A percentile compares a stretch with the other conserved stretches of the same genome.
Evolutionary conservation across 805 yeast species (phyloP).

Genomic region (Cyberlindnera meyerae): DNA sequence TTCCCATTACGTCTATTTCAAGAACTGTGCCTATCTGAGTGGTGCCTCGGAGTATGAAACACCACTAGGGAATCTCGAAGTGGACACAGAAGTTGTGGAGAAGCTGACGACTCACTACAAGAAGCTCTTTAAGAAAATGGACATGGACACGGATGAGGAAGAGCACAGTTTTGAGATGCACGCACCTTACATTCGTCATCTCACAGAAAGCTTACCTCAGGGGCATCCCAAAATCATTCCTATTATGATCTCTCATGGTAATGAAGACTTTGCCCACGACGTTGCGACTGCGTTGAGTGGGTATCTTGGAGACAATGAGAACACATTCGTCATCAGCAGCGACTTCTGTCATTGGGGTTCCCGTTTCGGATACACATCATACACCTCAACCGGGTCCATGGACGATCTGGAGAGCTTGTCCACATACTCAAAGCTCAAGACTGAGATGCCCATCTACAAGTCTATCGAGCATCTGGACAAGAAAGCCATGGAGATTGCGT

Average conservation of each 20-base stretch:
- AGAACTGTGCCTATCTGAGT: conserved; percentile 51
- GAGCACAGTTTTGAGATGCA: conserved; percentile 98
- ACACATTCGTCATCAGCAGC: conserved; percentile 74
- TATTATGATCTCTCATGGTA: conserved; percentile 66
- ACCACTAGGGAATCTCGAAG: conserved; percentile 72
- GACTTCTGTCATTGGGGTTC: conserved; percentile 97
- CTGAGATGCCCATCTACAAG: conserved; percentile 49
- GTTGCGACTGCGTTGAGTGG: conserved; percentile 48
- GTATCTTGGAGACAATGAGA: conserved; percentile 47
- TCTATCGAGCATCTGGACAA: conserved; percentile 73
- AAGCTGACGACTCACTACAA: conserved; percentile 32
- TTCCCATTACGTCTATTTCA: conserved; percentile 82
- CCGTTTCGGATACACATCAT: conserved; percentile 55
- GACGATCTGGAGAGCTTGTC: conserved; percentile 15
- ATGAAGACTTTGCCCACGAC: conserved; percentile 36
- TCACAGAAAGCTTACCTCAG: conserved; percentile 32
- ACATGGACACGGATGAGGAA: conserved; percentile 57
- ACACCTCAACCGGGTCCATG: conserved; percentile 29
- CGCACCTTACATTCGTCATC: conserved; percentile 62
- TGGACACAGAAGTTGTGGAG: conserved; percentile 48
- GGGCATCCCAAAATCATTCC: conserved; percentile 61
- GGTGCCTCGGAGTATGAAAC: conserved; percentile 59
- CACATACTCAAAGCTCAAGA: conserved; percentile 2
- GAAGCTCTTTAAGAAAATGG: conserved; percentile 54
- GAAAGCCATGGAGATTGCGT: conserved; percentile 60